Percentiles rank a stretch among this genome's conserved stretches.
These are phyloP conservation scores for Diplotaxis tenuifolia DNA, from an alignment of 345 rosid species.

Conservation along the genomic window DNA sequence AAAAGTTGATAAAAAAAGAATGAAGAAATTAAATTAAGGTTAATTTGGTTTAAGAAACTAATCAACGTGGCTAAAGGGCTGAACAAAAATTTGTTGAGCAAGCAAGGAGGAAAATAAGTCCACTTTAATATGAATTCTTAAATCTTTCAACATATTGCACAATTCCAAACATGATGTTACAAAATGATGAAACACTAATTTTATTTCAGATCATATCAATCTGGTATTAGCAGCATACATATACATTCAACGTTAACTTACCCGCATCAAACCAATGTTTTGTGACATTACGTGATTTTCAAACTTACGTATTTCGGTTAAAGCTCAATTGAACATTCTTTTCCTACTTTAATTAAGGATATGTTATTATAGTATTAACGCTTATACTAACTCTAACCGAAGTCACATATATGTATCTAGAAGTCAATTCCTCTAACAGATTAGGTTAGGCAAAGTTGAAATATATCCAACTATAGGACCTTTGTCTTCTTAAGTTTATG, in stretches of 20 bases:
- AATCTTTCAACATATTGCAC: no score
- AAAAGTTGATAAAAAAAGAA: background rate
- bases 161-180: no score
- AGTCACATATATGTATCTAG: background rate
- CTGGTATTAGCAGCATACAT: background rate
- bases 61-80: background rate
- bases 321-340: background rate
- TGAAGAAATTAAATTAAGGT: background rate
- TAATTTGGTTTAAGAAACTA: background rate
- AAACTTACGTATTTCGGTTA: background rate
- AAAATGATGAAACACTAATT: no score
- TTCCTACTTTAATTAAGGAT: background rate
- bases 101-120: no score
- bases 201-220: background rate
- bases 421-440: slow-evolving; percentile 4
- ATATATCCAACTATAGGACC: background rate
- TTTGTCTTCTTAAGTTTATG: background rate
- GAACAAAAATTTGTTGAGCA: background rate
- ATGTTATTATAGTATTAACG: background rate
- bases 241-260: background rate
- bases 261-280: background rate
- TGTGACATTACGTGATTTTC: background rate
- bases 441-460: slow-evolving; percentile 18
- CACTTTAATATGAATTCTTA: no score
- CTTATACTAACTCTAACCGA: background rate